Evolutionary conservation across 768 basidiomycete genomes (phyloP), one percentile per base, ranked within the genome.

Genomic region (Boletus bicolor): DNA sequence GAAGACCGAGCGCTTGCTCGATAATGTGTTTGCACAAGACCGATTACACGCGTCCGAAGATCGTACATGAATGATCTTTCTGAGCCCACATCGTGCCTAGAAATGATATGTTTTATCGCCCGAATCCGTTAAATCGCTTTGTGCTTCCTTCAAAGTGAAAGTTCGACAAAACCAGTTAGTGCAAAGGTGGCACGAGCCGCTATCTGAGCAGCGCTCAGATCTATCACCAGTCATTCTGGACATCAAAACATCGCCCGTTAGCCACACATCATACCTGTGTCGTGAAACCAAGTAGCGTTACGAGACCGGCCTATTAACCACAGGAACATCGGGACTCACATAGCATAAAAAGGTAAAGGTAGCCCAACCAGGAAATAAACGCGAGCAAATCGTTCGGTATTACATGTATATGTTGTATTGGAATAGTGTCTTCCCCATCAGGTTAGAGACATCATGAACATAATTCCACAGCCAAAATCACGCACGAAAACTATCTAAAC

Each of bases 401-500:
- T 54, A 55, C 47, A 55, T 37, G 41, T 44, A 55, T 54, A 53
- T 42, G 7, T 34, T 41, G 3, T 39, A 30, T 37, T 7, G 7
- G 12, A 48, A n/a, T 45, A 47, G 15, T 10, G 7, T 24, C 51
- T 45, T 49, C 7, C 44, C 36, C 17, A 37, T 45, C 10, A 41
- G 35, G 51, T 61, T 21, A 57, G 44, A 12, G 7, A 38, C 6
- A 14, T n/a, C 7, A 19, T 15, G 32, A 44, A n/a, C 3, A 14
- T 7, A 9, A 15, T 17, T 17, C 6, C 28, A 47, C 2, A 30
- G 5, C 12, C 37, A 49, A 35, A 53, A 43, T 44, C 37, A 67
- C 68, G 41, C 21, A 69, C 63, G n/a, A 55, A 17, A 17, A 48
- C 24, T 4, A 11, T 30, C 44, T 56, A 70, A 42, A 50, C 61